phyloP scores from a whole-genome alignment of 306 rosid species.

The Begonia loranthoides region DNA sequence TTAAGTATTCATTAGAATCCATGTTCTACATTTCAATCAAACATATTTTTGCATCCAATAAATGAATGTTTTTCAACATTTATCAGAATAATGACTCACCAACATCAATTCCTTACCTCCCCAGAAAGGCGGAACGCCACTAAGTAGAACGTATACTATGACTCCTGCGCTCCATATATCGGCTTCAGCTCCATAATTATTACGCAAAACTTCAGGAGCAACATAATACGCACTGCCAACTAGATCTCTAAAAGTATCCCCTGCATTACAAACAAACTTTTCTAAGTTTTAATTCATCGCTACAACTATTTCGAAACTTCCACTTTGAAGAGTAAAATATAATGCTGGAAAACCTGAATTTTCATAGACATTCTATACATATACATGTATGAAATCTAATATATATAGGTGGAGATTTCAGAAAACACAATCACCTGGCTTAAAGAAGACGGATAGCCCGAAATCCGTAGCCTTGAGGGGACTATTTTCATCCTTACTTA shows the following conservation, averaged over 20 bases:
- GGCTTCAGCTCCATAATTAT: constrained; percentile 68
- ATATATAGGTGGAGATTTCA: background rate
- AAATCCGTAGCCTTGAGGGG: constrained; percentile 90
- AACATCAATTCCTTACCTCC: constrained; percentile 37
- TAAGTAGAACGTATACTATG: constrained; percentile 76
- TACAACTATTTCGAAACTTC: too few relatives aligned
- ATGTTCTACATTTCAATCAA: too few relatives aligned
- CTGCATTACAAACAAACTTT: constrained; percentile 24
- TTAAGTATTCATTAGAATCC: too few relatives aligned
- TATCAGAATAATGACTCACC: too few relatives aligned
- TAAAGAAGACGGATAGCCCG: constrained; percentile 81
- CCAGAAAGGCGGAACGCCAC: constrained; percentile 96
- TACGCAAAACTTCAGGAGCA: constrained; percentile 86
- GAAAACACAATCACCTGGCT: constrained; percentile 35
- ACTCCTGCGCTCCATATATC: constrained; percentile 97
- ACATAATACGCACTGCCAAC: constrained; percentile 97
- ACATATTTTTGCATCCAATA: too few relatives aligned
- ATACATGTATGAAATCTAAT: too few relatives aligned
- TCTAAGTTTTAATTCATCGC: background rate
- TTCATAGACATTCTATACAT: too few relatives aligned
- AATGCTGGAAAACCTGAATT: too few relatives aligned
- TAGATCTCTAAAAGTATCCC: constrained; percentile 64
- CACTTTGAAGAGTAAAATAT: too few relatives aligned
- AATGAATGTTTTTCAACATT: too few relatives aligned
- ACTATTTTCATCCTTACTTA: constrained; percentile 39